A percentile compares a stretch with the other conserved stretches of the same genome.
Evolutionary conservation across 352 stramenopile genomes (phyloP).

Genomic region (Globisporangium barbulae): DNA sequence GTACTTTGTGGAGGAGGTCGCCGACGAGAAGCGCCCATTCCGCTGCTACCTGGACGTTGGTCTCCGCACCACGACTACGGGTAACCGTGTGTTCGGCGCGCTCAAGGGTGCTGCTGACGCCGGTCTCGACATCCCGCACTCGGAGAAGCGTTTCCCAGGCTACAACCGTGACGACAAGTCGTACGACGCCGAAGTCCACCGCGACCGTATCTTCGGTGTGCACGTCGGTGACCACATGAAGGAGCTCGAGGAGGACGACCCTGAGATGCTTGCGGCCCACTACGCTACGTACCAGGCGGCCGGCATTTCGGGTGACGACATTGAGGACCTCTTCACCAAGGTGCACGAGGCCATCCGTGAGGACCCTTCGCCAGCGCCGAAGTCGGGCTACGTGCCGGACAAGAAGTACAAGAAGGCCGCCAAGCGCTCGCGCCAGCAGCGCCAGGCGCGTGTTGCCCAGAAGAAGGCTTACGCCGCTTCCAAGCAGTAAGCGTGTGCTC

Average conservation of each 20-base stretch:
- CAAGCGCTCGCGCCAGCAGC: slow-evolving; percentile 94
- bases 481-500: slow-evolving; percentile 33
- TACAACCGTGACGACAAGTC: slow-evolving; percentile 98
- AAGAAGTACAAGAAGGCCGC: slow-evolving; percentile 93
- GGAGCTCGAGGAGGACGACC: slow-evolving; percentile 99
- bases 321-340: slow-evolving; percentile 90
- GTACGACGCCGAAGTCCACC: slow-evolving; percentile 98
- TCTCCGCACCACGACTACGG: slow-evolving; percentile 96
- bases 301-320: slow-evolving; percentile 91
- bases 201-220: slow-evolving; percentile 97
- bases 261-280: slow-evolving; percentile 96
- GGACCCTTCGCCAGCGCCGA: slow-evolving; percentile 91
- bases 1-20: slow-evolving; percentile 99
- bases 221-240: slow-evolving; percentile 99
- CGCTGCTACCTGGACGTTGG: slow-evolving; percentile 97
- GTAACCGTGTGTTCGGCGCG: slow-evolving; percentile 98
- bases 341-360: slow-evolving; percentile 98
- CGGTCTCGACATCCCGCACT: slow-evolving; percentile 98
- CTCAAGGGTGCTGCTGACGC: slow-evolving; percentile 99
- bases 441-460: slow-evolving; percentile 93
- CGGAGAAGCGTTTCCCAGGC: slow-evolving; percentile 98
- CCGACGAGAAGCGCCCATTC: slow-evolving; percentile 98
- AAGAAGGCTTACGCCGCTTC: slow-evolving; percentile 95
- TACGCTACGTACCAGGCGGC: slow-evolving; percentile 95
- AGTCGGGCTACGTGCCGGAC: slow-evolving; percentile 90